These are phyloP conservation scores for Boletus rubropictus DNA, from an alignment of 768 basidiomycete genomes.

Conservation along the genomic window DNA sequence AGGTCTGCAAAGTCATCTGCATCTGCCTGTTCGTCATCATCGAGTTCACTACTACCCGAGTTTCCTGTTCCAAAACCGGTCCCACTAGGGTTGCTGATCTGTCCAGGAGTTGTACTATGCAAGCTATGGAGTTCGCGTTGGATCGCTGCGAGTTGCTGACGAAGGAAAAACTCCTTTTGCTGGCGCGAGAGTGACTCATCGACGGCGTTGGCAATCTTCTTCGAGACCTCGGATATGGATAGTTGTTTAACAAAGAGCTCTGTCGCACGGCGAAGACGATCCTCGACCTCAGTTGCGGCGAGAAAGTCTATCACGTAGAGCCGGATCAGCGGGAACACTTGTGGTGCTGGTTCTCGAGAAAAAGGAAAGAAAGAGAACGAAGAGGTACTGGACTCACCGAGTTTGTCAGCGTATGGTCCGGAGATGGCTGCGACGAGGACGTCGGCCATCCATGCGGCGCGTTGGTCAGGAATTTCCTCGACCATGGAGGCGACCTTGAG, in stretches of 20 bases:
- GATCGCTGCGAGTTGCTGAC: conserved; percentile 77
- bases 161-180: conserved; percentile 82
- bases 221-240: conserved; percentile 74
- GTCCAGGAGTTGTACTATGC: conserved; percentile 31
- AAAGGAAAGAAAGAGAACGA: not conserved
- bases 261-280: conserved; percentile 61
- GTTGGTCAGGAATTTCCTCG: conserved; percentile 60
- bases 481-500: conserved; percentile 64
- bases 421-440: conserved; percentile 55
- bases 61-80: conserved; percentile 25
- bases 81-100: conserved; percentile 6
- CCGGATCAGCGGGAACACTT: conserved; percentile 2
- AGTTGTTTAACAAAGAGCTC: conserved; percentile 68
- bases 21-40: conserved; percentile 76
- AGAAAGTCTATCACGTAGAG: conserved; percentile 45
- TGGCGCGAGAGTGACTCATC: conserved; percentile 83
- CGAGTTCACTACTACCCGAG: conserved; percentile 46
- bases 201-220: conserved; percentile 74
- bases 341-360: not conserved
- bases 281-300: conserved; percentile 51
- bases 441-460: conserved; percentile 73
- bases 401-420: conserved; percentile 64
- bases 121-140: conserved; percentile 67
- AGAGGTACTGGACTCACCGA: conserved; percentile 42
- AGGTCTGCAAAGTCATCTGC: conserved; percentile 75